phyloP scores from a whole-genome alignment of 1,284 basidiomycete species.

The Papiliotrema nemorosa region DNA sequence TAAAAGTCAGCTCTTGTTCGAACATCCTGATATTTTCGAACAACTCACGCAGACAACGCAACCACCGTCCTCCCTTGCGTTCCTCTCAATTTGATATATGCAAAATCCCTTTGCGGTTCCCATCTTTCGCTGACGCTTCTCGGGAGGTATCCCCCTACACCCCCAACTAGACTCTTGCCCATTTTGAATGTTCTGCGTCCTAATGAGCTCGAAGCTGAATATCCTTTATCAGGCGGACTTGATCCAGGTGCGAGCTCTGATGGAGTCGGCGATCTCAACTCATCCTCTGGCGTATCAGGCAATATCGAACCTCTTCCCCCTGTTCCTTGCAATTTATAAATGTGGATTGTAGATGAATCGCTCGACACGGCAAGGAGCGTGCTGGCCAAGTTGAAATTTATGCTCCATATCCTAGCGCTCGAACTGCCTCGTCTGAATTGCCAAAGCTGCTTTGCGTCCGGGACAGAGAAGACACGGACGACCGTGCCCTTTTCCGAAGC shows the following conservation, averaged over 20 bases:
- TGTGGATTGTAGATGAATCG: constrained; percentile 94
- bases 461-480: constrained; percentile 89
- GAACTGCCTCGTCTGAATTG: constrained; percentile 90
- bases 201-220: constrained; percentile 37
- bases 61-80: constrained; percentile 72
- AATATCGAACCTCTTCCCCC: background rate
- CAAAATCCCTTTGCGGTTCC: constrained; percentile 95
- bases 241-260: constrained; percentile 31
- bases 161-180: constrained; percentile 73
- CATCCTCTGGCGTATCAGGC: constrained; percentile 1
- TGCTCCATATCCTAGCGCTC: constrained; percentile 80
- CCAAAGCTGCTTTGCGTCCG: constrained; percentile 86
- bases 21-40: no score
- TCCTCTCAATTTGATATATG: constrained; percentile 79
- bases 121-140: constrained; percentile 91
- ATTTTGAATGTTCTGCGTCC: constrained; percentile 66
- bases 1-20: constrained; percentile 35
- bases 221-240: background rate
- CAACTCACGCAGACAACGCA: constrained; percentile 77
- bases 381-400: constrained; percentile 85
- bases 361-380: constrained; percentile 83
- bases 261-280: constrained; percentile 6
- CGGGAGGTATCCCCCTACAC: constrained; percentile 86
- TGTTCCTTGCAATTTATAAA: constrained; percentile 68
- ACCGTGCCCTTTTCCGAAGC: constrained; percentile 95